Evolutionary conservation across 2,329 filamentous ascomycete species (phyloP), one percentile per base, ranked within the genome.

Genomic region (Ophiostoma piceae): DNA sequence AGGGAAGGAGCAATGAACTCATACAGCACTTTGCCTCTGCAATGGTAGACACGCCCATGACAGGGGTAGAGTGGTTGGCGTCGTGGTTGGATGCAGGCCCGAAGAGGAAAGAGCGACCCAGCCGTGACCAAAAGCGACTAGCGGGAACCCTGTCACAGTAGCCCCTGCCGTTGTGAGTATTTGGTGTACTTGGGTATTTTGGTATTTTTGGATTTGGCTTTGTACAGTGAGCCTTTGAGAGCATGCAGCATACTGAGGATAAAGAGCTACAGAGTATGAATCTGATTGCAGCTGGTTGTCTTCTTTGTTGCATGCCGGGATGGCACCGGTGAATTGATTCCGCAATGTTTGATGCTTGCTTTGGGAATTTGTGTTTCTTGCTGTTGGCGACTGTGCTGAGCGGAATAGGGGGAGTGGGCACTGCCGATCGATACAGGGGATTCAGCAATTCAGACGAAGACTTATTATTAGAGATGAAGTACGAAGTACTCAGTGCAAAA

Each of bases 71-170:
- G 67, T 64, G 32, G 60, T 2, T 7, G 39, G 62, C 26, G 62
- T 7, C 37, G 32, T n/a, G 60, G 62, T 65, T 65, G 62, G 62
- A 35, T 64, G 67, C 14, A 68, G 43, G 43, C 57, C 26, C 57
- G 35, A 67, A 64, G 65, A 41, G 65, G 70, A 70, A 60, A 67
- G 37, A 64, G 43, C 65, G 37, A 67, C 65, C 57, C 60, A 67
- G 26, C 26, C 35, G 60, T 32, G 35, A 66, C 68, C 14, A 60
- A 71, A 66, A n/a, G 12, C 68, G 70, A 69, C 69, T 72, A 71
- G 69, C 35, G 29, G 67, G 60, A 19, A 66, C 43, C 66, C 37
- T 72, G 69, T 68, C 69, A 68, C 35, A 67, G 64, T 68, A 47
- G 12, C 68, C 32, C 32, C 29, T 66, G 35, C 35, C 32, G 51